Percentiles rank a stretch among this genome's conserved stretches.
phyloP scores from a whole-genome alignment of 148 eudicot species.

The Chenopodium suecicum region DNA sequence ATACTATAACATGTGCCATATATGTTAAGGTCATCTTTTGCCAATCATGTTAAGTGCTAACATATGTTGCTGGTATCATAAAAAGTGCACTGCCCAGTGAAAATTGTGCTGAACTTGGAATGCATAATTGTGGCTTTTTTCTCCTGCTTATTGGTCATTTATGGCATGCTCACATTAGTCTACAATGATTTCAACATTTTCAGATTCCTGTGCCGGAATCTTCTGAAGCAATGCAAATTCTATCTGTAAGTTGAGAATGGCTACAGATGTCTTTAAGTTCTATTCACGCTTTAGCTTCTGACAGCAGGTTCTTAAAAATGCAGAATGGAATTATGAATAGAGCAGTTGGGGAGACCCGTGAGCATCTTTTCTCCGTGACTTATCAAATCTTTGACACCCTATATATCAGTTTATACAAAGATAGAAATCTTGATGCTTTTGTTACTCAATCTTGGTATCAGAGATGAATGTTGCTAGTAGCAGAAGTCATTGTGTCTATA shows the following conservation, averaged over 20 bases:
- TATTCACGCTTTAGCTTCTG: constrained; percentile 14
- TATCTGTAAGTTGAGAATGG: constrained; percentile 58
- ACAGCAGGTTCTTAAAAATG: constrained; percentile 28
- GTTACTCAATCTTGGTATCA: constrained; percentile 30
- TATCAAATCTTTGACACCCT: not conserved
- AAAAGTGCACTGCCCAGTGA: not conserved
- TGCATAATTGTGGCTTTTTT: not conserved
- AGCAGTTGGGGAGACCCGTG: constrained; percentile 96
- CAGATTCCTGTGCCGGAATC: constrained; percentile 61
- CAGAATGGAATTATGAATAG: constrained; percentile 84
- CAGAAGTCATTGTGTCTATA: constrained; percentile 85
- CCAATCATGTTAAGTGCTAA: not conserved
- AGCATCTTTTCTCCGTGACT: constrained; percentile 34
- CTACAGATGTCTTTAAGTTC: constrained; percentile 3
- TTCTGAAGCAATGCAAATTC: constrained; percentile 62
- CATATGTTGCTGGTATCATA: not conserved
- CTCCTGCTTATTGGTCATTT: constrained; percentile 5
- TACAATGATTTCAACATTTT: constrained; percentile 18
- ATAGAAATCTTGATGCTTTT: constrained; percentile 3
- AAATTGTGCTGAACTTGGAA: not conserved
- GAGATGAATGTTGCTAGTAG: constrained; percentile 97
- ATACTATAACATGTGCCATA: not conserved
- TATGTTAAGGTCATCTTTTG: not conserved
- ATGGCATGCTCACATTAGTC: constrained; percentile 14
- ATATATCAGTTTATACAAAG: not conserved